These are phyloP conservation scores for Ceratocystiopsis minuta DNA, from an alignment of 2,329 filamentous ascomycete genomes.

Conservation along the genomic window DNA sequence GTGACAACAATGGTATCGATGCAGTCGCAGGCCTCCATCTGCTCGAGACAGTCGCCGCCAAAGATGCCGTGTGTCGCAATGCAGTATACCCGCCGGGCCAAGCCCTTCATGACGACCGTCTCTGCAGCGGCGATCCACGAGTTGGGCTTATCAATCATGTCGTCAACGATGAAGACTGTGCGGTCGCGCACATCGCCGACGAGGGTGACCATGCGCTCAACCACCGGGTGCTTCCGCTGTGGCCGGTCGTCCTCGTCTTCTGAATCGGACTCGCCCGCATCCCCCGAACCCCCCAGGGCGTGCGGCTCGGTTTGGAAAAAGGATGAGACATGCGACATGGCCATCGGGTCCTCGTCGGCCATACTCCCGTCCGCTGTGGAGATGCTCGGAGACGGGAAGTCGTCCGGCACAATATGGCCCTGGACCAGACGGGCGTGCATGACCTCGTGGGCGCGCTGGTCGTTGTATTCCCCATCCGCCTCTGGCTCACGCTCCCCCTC, in stretches of 20 bases:
- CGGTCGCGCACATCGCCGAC: conserved; percentile 83
- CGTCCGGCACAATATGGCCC: conserved; percentile 88
- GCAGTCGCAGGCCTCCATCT: conserved; percentile 81
- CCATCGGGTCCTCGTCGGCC: conserved; percentile 66
- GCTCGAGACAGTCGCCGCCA: conserved; percentile 71
- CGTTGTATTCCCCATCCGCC: conserved; percentile 40
- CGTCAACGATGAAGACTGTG: conserved; percentile 86
- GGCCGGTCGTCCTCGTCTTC: conserved; percentile 78
- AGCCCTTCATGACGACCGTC: conserved; percentile 83
- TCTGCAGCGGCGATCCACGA: conserved; percentile 97
- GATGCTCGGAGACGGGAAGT: conserved; percentile 62
- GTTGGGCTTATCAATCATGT: conserved; percentile 95
- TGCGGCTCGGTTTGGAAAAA: conserved; percentile 52
- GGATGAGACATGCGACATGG: conserved; percentile 59
- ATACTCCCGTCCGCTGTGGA: conserved; percentile 50
- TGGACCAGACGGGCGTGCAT: conserved; percentile 82
- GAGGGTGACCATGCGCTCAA: conserved; percentile 93
- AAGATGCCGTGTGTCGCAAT: conserved; percentile 96
- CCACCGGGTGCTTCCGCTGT: conserved; percentile 42
- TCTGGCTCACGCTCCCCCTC: not conserved
- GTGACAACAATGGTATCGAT: conserved; percentile 91
- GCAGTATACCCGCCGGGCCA: conserved; percentile 87
- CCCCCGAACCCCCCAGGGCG: conserved; percentile 66
- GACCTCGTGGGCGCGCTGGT: conserved; percentile 72
- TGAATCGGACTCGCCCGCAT: conserved; percentile 67